A percentile compares a stretch with the other conserved stretches of the same genome.
These are phyloP conservation scores for Coix lacrymajobi DNA, from an alignment of 176 grass and related monocot species.

Conservation along the genomic window DNA sequence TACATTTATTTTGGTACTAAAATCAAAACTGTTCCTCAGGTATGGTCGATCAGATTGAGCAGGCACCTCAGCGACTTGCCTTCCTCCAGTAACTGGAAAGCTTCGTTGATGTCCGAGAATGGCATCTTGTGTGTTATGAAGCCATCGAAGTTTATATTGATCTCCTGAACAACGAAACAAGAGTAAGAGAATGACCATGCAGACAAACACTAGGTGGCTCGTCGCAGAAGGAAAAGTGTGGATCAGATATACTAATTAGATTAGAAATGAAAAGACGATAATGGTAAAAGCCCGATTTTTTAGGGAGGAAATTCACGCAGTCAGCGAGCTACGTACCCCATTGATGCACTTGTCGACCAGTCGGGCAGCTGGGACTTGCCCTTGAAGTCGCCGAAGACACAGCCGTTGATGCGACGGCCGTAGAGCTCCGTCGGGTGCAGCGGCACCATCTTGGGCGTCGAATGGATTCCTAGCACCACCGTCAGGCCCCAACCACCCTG, in stretches of 20 bases:
- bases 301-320: background rate
- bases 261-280: no score
- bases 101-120: constrained; percentile 72
- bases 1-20: background rate
- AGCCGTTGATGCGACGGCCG: constrained; percentile 55
- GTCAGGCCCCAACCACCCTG: constrained; percentile 93
- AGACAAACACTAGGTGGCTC: no score
- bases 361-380: constrained; percentile 74
- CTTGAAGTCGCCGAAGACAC: constrained; percentile 74
- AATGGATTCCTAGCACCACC: constrained; percentile 71
- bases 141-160: constrained; percentile 67
- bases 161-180: constrained; percentile 36
- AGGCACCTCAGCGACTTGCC: constrained; percentile 78
- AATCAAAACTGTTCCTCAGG: background rate
- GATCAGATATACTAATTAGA: no score
- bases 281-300: no score
- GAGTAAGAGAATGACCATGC: background rate
- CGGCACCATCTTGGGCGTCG: constrained; percentile 61
- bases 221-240: no score
- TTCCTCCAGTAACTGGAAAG: constrained; percentile 56
- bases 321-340: constrained; percentile 1
- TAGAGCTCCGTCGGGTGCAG: constrained; percentile 94
- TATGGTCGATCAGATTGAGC: constrained; percentile 34
- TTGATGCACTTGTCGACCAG: constrained; percentile 61
- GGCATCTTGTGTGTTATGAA: constrained; percentile 87